A percentile compares a stretch with the other conserved stretches of the same genome.
Evolutionary conservation across 1,284 basidiomycete species (phyloP).

Genomic region (Ustilago hordei): DNA sequence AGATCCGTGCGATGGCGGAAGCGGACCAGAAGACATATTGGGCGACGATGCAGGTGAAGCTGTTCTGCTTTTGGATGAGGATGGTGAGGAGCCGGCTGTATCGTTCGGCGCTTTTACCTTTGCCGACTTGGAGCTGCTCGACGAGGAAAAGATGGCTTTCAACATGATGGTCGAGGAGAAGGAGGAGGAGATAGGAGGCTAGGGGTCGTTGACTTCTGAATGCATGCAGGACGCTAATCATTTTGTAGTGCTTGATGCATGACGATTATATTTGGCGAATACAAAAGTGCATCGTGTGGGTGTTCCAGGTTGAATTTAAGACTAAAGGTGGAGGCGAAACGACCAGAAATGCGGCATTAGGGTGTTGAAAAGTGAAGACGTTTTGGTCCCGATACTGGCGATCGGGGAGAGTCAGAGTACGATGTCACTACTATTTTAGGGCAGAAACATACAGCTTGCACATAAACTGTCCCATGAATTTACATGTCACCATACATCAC

Average conservation of each 20-base stretch:
- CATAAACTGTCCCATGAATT: too few species aligned
- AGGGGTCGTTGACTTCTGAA: conserved; percentile 11
- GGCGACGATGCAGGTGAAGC: conserved; percentile 23
- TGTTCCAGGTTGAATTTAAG: background rate
- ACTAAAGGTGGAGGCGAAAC: conserved; percentile 3
- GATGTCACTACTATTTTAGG: too few species aligned
- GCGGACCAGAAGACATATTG: conserved; percentile 13
- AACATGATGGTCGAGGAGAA: conserved; percentile 19
- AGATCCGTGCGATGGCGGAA: conserved; percentile 21
- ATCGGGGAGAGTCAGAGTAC: too few species aligned
- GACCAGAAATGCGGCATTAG: background rate
- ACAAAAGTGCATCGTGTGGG: background rate
- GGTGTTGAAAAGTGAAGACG: background rate
- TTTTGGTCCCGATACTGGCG: too few species aligned
- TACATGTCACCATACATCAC: too few species aligned
- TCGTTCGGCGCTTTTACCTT: conserved; percentile 1
- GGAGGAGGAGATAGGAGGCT: background rate
- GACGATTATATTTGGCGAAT: background rate
- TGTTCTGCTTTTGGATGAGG: conserved; percentile 13
- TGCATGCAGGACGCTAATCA: conserved; percentile 12
- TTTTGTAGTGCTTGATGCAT: conserved; percentile 1
- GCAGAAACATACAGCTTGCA: too few species aligned
- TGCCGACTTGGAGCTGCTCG: conserved; percentile 23
- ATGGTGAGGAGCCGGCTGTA: conserved; percentile 8
- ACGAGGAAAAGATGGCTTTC: conserved; percentile 40